Percentiles rank a stretch among this genome's conserved stretches.
phyloP scores from a whole-genome alignment of 306 rosid species.

The Myrica gale region DNA sequence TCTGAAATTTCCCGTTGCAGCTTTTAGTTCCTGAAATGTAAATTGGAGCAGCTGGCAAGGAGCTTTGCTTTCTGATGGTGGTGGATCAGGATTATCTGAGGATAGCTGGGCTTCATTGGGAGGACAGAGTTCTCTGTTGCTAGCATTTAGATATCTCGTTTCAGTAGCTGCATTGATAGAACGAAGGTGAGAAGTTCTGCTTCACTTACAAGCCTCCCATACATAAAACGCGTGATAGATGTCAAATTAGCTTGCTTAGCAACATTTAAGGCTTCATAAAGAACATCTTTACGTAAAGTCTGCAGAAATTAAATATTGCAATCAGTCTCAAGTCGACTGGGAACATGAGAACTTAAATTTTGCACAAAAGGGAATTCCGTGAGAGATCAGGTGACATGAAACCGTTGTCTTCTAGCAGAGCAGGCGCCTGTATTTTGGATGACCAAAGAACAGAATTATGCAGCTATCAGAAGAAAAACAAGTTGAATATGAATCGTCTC shows the following conservation, averaged over 20 bases:
- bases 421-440: background rate
- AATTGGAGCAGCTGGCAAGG: slow-evolving; percentile 70
- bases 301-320: background rate
- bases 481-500: background rate
- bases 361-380: background rate
- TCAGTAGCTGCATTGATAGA: slow-evolving; percentile 72
- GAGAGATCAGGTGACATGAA: background rate
- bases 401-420: background rate
- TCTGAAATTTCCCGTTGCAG: slow-evolving; percentile 96
- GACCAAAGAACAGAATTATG: slow-evolving; percentile 9
- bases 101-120: slow-evolving; percentile 69
- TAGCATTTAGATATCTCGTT: slow-evolving; percentile 85
- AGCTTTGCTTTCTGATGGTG: slow-evolving; percentile 52
- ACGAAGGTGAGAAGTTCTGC: slow-evolving; percentile 29
- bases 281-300: background rate
- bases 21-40: slow-evolving; percentile 79
- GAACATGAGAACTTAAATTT: background rate
- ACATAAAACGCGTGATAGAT: slow-evolving; percentile 2
- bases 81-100: slow-evolving; percentile 61
- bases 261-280: background rate
- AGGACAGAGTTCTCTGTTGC: slow-evolving; percentile 81
- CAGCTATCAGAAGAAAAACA: background rate
- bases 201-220: slow-evolving; percentile 18
- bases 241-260: slow-evolving; percentile 20
- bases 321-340: background rate